Conservation (phyloP, 495 filamentous ascomycete genomes). For the Trichoderma erinaceum region DNA sequence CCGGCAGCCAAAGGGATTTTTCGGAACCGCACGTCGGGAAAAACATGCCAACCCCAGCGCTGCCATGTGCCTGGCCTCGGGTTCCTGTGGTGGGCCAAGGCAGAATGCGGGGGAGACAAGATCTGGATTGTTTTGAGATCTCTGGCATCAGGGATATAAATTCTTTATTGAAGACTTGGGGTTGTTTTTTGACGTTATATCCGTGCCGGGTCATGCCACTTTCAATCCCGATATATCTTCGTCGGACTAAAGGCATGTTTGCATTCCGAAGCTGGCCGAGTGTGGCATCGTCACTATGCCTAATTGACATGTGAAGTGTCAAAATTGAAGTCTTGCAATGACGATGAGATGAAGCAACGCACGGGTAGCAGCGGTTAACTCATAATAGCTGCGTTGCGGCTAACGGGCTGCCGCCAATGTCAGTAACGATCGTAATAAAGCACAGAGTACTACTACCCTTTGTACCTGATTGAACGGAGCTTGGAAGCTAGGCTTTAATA, state of each 20-base stretch:
- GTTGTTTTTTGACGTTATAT: neutral
- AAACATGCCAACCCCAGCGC: neutral
- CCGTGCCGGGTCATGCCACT: neutral
- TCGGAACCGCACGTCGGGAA: conserved; percentile 7
- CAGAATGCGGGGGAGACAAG: conserved; percentile 7
- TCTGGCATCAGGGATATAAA: neutral
- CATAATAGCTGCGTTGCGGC: too few species aligned
- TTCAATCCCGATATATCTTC: neutral
- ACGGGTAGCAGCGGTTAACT: neutral
- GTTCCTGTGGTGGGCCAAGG: neutral
- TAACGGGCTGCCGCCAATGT: too few species aligned
- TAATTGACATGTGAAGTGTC: neutral
- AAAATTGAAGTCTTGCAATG: neutral
- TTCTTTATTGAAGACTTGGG: neutral
- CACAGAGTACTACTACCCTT: too few species aligned
- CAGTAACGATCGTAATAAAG: too few species aligned
- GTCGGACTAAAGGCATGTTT: neutral
- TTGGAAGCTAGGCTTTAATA: too few species aligned
- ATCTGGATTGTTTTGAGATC: conserved; percentile 3
- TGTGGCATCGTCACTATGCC: neutral
- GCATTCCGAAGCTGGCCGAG: neutral
- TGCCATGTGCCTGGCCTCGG: conserved; percentile 7
- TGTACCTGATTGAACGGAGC: too few species aligned
- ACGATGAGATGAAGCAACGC: neutral
- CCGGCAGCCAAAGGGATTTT: conserved; percentile 12